phyloP scores from a whole-genome alignment of 2,329 filamentous ascomycete genomes.

The Aspergillus uvarum region DNA sequence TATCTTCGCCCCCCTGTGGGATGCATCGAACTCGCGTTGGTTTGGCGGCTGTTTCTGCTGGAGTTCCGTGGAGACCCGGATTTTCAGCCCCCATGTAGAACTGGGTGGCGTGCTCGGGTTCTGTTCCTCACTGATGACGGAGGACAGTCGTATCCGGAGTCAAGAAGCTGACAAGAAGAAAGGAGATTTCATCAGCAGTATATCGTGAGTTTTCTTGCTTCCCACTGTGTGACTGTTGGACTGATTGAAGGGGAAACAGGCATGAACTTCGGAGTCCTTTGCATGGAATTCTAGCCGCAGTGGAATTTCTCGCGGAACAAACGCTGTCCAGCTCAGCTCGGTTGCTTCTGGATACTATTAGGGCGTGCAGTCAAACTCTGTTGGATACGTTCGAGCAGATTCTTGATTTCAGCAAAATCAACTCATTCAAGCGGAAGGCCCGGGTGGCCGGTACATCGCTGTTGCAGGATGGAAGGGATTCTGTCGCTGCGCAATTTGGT shows the following conservation, averaged over 20 bases:
- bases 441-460: neutral
- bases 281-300: slow-evolving; percentile 41
- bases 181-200: slow-evolving; percentile 50
- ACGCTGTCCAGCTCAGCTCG: slow-evolving; percentile 37
- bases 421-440: slow-evolving; percentile 19
- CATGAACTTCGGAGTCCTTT: neutral
- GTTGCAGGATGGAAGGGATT: neutral
- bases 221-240: neutral
- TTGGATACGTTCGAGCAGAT: slow-evolving; percentile 46
- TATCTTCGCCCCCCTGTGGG: slow-evolving; percentile 48
- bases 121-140: slow-evolving; percentile 44
- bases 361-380: slow-evolving; percentile 49
- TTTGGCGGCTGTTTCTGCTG: slow-evolving; percentile 40
- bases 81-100: slow-evolving; percentile 39
- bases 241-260: neutral
- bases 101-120: slow-evolving; percentile 44
- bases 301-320: slow-evolving; percentile 51
- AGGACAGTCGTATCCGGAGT: slow-evolving; percentile 23
- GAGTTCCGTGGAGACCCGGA: slow-evolving; percentile 28
- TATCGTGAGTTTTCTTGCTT: slow-evolving; percentile 27
- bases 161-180: slow-evolving; percentile 42
- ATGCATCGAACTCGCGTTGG: slow-evolving; percentile 42
- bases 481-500: neutral
- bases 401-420: slow-evolving; percentile 49
- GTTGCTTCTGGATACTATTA: slow-evolving; percentile 47